These are phyloP conservation scores for Aspergillus taichungensis DNA, from an alignment of 495 filamentous ascomycete species.

Conservation along the genomic window DNA sequence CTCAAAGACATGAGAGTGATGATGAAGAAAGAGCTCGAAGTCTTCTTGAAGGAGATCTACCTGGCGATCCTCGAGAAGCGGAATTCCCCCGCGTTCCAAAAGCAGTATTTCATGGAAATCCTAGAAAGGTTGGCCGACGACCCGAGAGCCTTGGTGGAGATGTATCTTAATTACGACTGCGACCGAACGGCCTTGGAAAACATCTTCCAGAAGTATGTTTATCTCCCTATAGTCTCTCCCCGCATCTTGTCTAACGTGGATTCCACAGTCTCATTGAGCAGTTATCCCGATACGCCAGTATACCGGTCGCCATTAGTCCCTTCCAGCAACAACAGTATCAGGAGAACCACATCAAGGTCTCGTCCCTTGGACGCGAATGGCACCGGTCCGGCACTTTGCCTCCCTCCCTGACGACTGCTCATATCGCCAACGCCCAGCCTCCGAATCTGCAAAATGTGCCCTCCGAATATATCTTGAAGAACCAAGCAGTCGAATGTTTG, in stretches of 20 bases:
- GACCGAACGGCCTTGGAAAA: constrained; percentile 89
- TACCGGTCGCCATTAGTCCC: constrained; percentile 61
- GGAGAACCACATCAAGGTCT: constrained; percentile 59
- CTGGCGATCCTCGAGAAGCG: constrained; percentile 83
- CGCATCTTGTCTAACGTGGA: neutral
- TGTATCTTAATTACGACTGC: constrained; percentile 98
- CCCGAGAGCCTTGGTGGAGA: constrained; percentile 82
- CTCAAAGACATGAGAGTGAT: constrained; percentile 85
- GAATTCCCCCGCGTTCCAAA: constrained; percentile 80
- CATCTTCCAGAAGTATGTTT: constrained; percentile 68
- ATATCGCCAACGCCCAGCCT: constrained; percentile 43
- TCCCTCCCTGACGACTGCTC: constrained; percentile 72
- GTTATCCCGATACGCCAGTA: constrained; percentile 70
- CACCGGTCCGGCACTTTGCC: constrained; percentile 75
- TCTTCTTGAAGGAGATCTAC: constrained; percentile 97
- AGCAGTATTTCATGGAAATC: constrained; percentile 81
- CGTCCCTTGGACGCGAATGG: constrained; percentile 59
- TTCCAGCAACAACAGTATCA: constrained; percentile 77
- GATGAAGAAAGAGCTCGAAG: constrained; percentile 98
- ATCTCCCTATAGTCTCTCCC: neutral
- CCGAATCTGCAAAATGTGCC: constrained; percentile 55
- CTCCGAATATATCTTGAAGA: constrained; percentile 78
- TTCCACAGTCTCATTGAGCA: constrained; percentile 71
- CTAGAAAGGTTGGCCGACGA: constrained; percentile 77
- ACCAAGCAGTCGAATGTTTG: constrained; percentile 76